A percentile compares a stretch with the other conserved stretches of the same genome.
These are phyloP conservation scores for Cornus controversa DNA, from an alignment of 148 eudicot genomes.

Conservation along the genomic window DNA sequence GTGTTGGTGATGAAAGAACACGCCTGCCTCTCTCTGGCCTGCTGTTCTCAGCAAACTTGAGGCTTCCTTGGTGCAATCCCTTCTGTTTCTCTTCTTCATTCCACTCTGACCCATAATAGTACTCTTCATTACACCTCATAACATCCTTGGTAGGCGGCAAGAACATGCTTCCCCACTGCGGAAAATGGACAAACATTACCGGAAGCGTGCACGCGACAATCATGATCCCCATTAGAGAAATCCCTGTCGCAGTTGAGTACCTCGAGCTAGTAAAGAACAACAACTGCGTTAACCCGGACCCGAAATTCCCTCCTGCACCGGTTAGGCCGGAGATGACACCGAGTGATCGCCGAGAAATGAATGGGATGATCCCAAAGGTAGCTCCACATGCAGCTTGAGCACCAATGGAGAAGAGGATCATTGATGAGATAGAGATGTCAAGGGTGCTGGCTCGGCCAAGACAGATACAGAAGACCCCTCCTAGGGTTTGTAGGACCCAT, in stretches of 20 bases:
- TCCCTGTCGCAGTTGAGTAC: constrained; percentile 6
- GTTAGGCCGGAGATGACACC: constrained; percentile 19
- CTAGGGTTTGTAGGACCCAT: constrained; percentile 18
- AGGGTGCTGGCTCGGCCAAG: constrained; percentile 10
- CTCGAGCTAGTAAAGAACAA: constrained; percentile 20
- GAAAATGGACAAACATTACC: constrained; percentile 19
- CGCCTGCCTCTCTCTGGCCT: constrained; percentile 29
- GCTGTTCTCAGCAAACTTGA: constrained; percentile 28
- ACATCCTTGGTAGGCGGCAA: constrained; percentile 19
- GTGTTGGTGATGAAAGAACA: constrained; percentile 13
- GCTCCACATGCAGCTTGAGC: constrained; percentile 31
- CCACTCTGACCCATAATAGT: constrained; percentile 28
- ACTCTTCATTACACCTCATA: constrained; percentile 17
- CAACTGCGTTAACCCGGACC: constrained; percentile 20
- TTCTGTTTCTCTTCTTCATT: constrained; percentile 25
- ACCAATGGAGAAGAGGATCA: constrained; percentile 25
- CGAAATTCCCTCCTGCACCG: constrained; percentile 29
- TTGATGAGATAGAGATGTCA: constrained; percentile 4
- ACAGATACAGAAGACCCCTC: constrained; percentile 16
- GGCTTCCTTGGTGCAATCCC: constrained; percentile 24
- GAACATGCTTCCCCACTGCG: constrained; percentile 46
- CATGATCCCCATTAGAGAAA: constrained; percentile 30
- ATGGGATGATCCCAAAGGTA: constrained; percentile 25
- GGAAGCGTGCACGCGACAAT: constrained; percentile 23
- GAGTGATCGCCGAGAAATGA: constrained; percentile 23